phyloP scores from a whole-genome alignment of 345 rosid genomes.

The Nasturtium officinale region DNA sequence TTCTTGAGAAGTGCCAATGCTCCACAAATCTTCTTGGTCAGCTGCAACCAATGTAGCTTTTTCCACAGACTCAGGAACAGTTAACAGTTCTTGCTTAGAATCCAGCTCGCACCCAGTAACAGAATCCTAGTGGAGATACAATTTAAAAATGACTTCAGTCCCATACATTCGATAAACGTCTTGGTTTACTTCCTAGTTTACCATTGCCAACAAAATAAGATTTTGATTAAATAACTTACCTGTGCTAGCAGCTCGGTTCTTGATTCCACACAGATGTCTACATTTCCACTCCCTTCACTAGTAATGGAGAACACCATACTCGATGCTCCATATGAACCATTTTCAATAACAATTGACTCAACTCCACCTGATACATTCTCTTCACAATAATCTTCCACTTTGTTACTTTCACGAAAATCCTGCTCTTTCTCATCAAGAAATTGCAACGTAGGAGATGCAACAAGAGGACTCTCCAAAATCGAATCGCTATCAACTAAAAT shows the following conservation, averaged over 20 bases:
- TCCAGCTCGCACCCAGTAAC: conserved; percentile 20
- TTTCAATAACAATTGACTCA: conserved; percentile 24
- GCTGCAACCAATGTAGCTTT: neutral
- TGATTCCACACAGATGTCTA: conserved; percentile 37
- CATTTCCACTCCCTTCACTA: conserved; percentile 43
- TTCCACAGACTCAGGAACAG: conserved; percentile 40
- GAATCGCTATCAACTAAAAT: conserved; percentile 22
- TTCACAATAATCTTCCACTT: conserved; percentile 39
- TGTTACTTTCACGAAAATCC: conserved; percentile 43
- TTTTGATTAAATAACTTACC: conserved; percentile 19
- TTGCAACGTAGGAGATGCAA: conserved; percentile 40
- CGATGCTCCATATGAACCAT: conserved; percentile 44
- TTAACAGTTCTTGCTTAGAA: conserved; percentile 24
- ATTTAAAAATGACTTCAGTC: conserved; percentile 29
- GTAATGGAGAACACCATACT: conserved; percentile 43
- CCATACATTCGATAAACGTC: neutral
- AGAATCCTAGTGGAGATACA: conserved; percentile 37
- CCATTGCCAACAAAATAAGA: neutral
- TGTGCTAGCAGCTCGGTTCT: conserved; percentile 7
- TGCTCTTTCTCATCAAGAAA: conserved; percentile 47
- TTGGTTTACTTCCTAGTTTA: neutral
- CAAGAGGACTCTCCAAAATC: conserved; percentile 42
- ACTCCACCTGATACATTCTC: conserved; percentile 41
- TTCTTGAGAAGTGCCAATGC: conserved; percentile 34
- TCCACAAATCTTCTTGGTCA: conserved; percentile 36